phyloP scores from a whole-genome alignment of 495 filamentous ascomycete genomes.

The Penicillium nucicola region DNA sequence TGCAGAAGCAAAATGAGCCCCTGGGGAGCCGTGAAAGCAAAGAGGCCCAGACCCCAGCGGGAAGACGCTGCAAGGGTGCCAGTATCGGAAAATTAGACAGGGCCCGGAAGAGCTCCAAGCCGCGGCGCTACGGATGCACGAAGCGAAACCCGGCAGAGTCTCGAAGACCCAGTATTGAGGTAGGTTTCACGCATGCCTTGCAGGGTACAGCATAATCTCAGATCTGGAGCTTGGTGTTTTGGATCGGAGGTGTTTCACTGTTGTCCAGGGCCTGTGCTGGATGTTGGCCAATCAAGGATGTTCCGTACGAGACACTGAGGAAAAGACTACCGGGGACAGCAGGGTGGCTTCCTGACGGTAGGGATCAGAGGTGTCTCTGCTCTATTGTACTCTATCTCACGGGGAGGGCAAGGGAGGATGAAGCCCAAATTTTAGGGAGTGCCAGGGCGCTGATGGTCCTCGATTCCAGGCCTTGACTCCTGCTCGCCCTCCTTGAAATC shows the following conservation, averaged over 20 bases:
- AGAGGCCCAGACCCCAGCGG: neutral
- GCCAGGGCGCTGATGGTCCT: neutral
- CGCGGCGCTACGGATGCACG: constrained; percentile 17
- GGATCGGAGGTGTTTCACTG: constrained; percentile 15
- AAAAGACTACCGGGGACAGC: neutral
- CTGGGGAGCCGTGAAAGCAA: too few relatives aligned
- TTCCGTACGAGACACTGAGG: neutral
- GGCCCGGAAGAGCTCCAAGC: constrained; percentile 3
- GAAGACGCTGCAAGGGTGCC: constrained; percentile 1
- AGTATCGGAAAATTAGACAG: constrained; percentile 3
- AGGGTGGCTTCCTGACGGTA: neutral
- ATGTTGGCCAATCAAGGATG: constrained; percentile 4
- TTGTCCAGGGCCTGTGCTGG: constrained; percentile 1
- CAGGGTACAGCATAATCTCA: constrained; percentile 13
- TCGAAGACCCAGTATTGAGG: constrained; percentile 18
- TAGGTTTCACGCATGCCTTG: constrained; percentile 31
- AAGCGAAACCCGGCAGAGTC: constrained; percentile 6
- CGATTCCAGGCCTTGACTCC: neutral
- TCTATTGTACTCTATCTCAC: neutral
- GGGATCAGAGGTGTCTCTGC: neutral
- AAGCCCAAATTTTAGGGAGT: too few relatives aligned
- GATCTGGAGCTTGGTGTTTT: constrained; percentile 6
- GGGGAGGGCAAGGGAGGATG: too few relatives aligned
- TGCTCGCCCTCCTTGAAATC: neutral
- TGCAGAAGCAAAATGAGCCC: too few relatives aligned